phyloP scores from a whole-genome alignment of 148 eudicot genomes.

The Arctostaphylos glauca region DNA sequence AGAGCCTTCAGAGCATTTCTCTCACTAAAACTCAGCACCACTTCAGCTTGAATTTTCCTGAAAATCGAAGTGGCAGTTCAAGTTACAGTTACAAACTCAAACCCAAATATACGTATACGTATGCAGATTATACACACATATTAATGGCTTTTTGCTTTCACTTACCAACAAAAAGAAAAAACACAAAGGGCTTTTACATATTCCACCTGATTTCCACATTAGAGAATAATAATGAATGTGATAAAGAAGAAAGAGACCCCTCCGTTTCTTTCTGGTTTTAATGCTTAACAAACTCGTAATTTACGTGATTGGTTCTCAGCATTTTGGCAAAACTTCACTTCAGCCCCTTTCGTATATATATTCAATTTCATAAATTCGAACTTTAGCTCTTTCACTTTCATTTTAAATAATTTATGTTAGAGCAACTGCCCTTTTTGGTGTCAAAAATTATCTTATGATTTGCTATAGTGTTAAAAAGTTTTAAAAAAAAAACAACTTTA shows the following conservation, averaged over 20 bases:
- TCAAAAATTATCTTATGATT: too few species aligned
- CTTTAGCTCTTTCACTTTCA: too few species aligned
- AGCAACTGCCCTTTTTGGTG: too few species aligned
- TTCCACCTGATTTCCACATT: background rate
- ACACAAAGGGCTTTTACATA: background rate
- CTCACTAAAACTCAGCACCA: background rate
- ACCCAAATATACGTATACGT: background rate
- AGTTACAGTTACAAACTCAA: background rate
- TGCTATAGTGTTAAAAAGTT: too few species aligned
- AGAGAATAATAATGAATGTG: background rate
- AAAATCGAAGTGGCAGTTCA: background rate
- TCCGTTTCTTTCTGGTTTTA: background rate
- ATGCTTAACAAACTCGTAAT: background rate
- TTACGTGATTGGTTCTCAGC: background rate
- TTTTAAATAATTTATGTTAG: too few species aligned
- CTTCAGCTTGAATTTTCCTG: background rate
- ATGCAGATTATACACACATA: background rate
- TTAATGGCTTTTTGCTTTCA: background rate
- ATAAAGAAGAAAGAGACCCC: background rate
- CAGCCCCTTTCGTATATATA: too few species aligned
- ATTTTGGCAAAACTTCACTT: background rate
- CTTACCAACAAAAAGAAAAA: background rate
- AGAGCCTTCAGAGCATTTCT: conserved; percentile 1
- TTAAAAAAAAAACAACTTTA: too few species aligned
- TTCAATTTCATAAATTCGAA: too few species aligned